These are phyloP conservation scores for Alternaria brassicae DNA, from an alignment of 2,329 filamentous ascomycete species.

Conservation along the genomic window DNA sequence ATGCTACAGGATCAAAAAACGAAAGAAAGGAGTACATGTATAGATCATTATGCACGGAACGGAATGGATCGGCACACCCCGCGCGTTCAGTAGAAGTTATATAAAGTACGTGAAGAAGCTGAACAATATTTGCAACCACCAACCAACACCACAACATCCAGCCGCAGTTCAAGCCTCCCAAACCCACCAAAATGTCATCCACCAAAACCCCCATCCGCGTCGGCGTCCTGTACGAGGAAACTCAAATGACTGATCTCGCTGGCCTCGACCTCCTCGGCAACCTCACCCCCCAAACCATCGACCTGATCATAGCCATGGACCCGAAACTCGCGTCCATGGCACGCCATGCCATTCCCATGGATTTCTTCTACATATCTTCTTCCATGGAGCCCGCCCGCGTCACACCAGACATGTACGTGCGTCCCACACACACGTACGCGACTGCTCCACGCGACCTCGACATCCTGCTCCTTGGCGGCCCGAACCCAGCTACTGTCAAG, in stretches of 20 bases:
- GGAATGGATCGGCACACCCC: neutral
- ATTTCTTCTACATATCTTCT: conserved; percentile 51
- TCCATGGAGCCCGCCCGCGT: conserved; percentile 42
- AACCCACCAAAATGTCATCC: neutral
- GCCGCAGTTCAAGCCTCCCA: neutral
- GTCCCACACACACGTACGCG: conserved; percentile 52
- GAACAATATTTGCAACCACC: neutral
- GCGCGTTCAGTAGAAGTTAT: neutral
- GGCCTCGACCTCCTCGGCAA: conserved; percentile 53
- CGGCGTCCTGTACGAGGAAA: conserved; percentile 50
- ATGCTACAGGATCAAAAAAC: neutral
- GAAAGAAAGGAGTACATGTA: neutral
- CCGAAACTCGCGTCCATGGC: conserved; percentile 20
- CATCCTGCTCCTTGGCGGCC: conserved; percentile 51
- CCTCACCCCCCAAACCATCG: conserved; percentile 39
- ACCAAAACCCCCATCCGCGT: conserved; percentile 45
- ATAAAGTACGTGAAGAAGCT: neutral
- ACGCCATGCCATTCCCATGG: conserved; percentile 38
- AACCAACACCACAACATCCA: neutral
- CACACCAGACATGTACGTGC: conserved; percentile 43
- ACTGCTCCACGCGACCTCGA: conserved; percentile 53
- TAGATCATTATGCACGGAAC: neutral
- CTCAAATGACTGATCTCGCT: conserved; percentile 52
- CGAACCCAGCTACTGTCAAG: conserved; percentile 40
- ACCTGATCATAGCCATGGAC: conserved; percentile 22